Base-by-base conservation (phyloP, 805 yeast genomes). In the Hanseniaspora pseudoguilliermondii region DNA sequence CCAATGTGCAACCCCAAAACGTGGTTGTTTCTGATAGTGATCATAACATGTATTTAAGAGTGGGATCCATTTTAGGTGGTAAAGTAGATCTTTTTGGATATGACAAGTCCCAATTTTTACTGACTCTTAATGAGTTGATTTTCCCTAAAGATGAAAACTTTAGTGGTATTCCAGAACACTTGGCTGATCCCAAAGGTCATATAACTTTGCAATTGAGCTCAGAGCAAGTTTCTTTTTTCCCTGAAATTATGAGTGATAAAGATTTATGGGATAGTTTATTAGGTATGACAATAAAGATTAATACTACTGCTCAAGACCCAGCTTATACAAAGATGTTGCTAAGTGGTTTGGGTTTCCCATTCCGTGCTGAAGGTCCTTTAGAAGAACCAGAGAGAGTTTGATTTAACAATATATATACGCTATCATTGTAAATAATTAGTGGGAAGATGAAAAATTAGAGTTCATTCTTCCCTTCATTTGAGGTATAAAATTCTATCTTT, bases 61-160 rank as follows among this genome's bases (percentile, higher is more conserved):
- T 82, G 49, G 96, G 96, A 41, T 83, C 81, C 75, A 83, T 83
- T 51, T 85, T 95, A 80, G 99, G 98, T 54, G 95, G 95, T 55
- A 85, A 86, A 65, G 83, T 83, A 15, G 79, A 77, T 57, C 72
- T 95, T 55, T 74, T 74, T 35, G 98, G 97, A 47, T 77, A 82
- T 61, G 84, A 86, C 55, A 86, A 90, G 82, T 72, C 82, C 56
- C 96, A 89, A 72, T 93, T 95, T 64, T 65, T 93, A 57, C 69
- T 85, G 7, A 91, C 97, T 0, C 72, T 93, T 62, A 82, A 95
- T 1, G 98, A 93, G 71, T 73, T 95, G 60, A 97, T 93, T 20
- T 76, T 93, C 63, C 98, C 99, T 48, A 80, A 96, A 69, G 81
- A 90, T 57, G 83, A 95, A 77, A 87, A 88, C 50, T 93, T 86